Conservation (phyloP, 1,284 basidiomycete species). For the Pseudozyma thailandica region DNA sequence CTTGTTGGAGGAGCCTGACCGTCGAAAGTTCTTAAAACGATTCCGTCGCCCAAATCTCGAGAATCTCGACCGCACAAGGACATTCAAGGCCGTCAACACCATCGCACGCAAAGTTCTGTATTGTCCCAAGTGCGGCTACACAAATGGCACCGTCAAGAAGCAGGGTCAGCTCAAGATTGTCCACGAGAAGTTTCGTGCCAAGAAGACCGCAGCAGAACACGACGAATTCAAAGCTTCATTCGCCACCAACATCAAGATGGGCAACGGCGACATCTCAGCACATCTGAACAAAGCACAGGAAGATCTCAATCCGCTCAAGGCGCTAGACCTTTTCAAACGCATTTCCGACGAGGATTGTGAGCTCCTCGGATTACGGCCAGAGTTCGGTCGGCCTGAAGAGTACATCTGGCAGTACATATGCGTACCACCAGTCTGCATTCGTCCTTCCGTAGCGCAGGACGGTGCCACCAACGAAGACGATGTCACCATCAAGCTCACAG, state of each 20-base stretch:
- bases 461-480: slow-evolving; percentile 86
- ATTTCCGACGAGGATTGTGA: slow-evolving; percentile 96
- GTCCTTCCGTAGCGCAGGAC: slow-evolving; percentile 97
- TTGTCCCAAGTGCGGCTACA: slow-evolving; percentile 91
- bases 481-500: slow-evolving; percentile 94
- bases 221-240: slow-evolving; percentile 89
- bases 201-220: slow-evolving; percentile 90
- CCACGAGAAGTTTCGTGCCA: slow-evolving; percentile 96
- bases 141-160: slow-evolving; percentile 97
- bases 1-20: slow-evolving; percentile 87
- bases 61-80: slow-evolving; percentile 86
- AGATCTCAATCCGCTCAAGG: slow-evolving; percentile 93
- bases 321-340: slow-evolving; percentile 89
- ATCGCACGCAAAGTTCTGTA: slow-evolving; percentile 89
- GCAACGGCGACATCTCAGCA: slow-evolving; percentile 84
- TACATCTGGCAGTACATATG: slow-evolving; percentile 99
- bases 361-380: slow-evolving; percentile 87
- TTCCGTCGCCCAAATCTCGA: slow-evolving; percentile 92
- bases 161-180: slow-evolving; percentile 93
- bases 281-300: slow-evolving; percentile 92
- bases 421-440: slow-evolving; percentile 96
- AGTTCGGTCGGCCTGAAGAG: slow-evolving; percentile 91
- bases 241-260: slow-evolving; percentile 78
- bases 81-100: slow-evolving; percentile 89
- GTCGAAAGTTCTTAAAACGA: slow-evolving; percentile 83